Evolutionary conservation across 306 rosid genomes (phyloP).

Genomic region (Rosa persica): DNA sequence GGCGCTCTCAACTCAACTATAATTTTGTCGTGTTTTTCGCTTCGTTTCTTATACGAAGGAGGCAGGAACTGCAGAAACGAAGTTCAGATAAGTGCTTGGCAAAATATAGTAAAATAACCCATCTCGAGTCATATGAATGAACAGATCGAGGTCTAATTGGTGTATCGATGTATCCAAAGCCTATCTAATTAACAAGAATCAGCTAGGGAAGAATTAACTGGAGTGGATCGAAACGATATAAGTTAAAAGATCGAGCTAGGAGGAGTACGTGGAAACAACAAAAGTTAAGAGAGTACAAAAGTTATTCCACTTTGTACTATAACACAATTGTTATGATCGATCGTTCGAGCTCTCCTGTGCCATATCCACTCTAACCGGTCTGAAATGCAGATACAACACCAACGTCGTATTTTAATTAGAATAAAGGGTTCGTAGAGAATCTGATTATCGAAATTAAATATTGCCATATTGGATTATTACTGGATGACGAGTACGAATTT

Average conservation of each 20-base stretch:
- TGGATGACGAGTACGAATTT: too few species aligned
- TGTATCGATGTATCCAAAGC: constrained; percentile 1
- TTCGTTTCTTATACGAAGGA: neutral
- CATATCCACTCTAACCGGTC: neutral
- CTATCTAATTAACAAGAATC: neutral
- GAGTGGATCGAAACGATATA: neutral
- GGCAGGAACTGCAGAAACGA: too few species aligned
- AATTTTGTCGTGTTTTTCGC: neutral
- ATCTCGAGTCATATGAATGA: too few species aligned
- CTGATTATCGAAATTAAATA: neutral
- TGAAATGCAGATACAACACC: neutral
- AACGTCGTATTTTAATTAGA: neutral
- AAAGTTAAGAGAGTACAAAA: neutral
- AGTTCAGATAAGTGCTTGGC: too few species aligned
- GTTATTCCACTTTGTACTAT: neutral
- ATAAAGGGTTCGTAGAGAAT: too few species aligned
- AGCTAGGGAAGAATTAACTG: neutral
- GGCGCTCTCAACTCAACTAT: neutral
- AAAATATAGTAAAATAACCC: too few species aligned
- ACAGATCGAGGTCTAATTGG: neutral
- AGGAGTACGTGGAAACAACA: neutral
- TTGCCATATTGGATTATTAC: neutral
- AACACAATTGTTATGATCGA: constrained; percentile 2
- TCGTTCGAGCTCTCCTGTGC: neutral
- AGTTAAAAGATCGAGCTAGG: neutral